Evolutionary conservation across 2,329 filamentous ascomycete genomes (phyloP), one percentile per base, ranked within the genome.

Genomic region (Harringtonia aguacate): DNA sequence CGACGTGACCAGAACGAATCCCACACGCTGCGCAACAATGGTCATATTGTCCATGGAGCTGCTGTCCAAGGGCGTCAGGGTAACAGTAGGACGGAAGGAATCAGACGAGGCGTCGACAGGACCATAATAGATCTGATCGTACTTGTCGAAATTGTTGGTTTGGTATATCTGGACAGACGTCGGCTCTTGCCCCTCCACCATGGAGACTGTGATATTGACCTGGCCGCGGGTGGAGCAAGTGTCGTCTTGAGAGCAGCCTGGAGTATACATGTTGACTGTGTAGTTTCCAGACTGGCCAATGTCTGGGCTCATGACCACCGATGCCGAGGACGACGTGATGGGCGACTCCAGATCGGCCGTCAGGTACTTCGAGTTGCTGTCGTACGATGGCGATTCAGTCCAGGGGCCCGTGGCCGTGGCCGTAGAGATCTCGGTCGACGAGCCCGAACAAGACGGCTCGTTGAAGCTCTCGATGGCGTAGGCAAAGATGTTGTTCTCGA

Each of bases 81-180:
- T 94, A 42, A 98, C 79, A 5, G 77, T 77, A 14, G 90, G 87
- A 35, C 80, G 80, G 69, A 95, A 95, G 18, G 73, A 75, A 49
- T 67, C 68, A 10, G 77, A 81, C 43, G 75, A 79, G 43, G 81
- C 80, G 57, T 97, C 87, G 43, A 98, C 79, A 52, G 79, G 79
- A 38, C 89, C 92, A 52, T 82, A 84, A 63, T 88, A 95, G 46
- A 98, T 80, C 53, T 86, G 81, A 58, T 98, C 92, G 57, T 94
- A 97, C 63, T 98, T 98, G 68, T 97, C 90, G 60, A 82, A 94
- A 59, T 94, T 76, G 64, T 98, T 98, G 17, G 89, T 95, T 62
- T 98, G 92, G 58, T 76, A 94, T 8, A 95, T 66, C 35, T 49
- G 47, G 10, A 50, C 42, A 1, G 75, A 72, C 1, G 71, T 77